Percentiles rank a stretch among this genome's conserved stretches.
These are phyloP conservation scores for Asterionellopsis glacialis DNA, from an alignment of 108 stramenopile species.

Conservation along the genomic window DNA sequence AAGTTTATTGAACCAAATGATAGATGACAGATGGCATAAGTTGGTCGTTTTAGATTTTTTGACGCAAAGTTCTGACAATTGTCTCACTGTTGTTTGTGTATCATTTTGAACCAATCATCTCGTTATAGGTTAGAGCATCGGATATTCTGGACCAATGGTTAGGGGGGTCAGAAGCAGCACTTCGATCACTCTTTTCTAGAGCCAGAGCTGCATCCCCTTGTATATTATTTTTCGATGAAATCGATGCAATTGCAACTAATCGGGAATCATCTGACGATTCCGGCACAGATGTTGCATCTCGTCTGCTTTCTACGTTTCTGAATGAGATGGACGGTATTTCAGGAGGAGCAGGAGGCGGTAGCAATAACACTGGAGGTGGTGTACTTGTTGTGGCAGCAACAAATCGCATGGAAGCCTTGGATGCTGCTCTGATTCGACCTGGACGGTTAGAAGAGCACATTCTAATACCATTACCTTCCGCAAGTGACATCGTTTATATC, in stretches of 20 bases:
- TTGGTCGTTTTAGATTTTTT: background rate
- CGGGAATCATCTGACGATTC: constrained; percentile 68
- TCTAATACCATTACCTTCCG: constrained; percentile 34
- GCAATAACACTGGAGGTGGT: constrained; percentile 44
- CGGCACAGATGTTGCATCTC: constrained; percentile 27
- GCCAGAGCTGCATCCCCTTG: constrained; percentile 89
- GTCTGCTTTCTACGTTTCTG: constrained; percentile 90
- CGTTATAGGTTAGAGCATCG: constrained; percentile 65
- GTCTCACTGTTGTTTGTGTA: no score
- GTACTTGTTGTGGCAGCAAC: constrained; percentile 94
- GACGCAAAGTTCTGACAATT: no score
- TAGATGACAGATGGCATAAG: background rate
- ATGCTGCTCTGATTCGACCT: constrained; percentile 93
- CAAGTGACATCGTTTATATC: constrained; percentile 42
- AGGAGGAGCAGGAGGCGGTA: constrained; percentile 18
- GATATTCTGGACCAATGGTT: constrained; percentile 96
- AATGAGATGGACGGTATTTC: constrained; percentile 99
- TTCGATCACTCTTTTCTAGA: constrained; percentile 81
- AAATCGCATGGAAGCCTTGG: constrained; percentile 88
- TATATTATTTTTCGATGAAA: constrained; percentile 94
- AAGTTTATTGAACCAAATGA: constrained; percentile 1
- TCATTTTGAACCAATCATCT: no score
- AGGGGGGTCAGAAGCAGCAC: constrained; percentile 91
- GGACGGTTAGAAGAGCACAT: constrained; percentile 92
- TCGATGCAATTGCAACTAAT: constrained; percentile 91